Base-by-base conservation (phyloP, 2,329 filamentous ascomycete species). In the Xylariales sp. region DNA sequence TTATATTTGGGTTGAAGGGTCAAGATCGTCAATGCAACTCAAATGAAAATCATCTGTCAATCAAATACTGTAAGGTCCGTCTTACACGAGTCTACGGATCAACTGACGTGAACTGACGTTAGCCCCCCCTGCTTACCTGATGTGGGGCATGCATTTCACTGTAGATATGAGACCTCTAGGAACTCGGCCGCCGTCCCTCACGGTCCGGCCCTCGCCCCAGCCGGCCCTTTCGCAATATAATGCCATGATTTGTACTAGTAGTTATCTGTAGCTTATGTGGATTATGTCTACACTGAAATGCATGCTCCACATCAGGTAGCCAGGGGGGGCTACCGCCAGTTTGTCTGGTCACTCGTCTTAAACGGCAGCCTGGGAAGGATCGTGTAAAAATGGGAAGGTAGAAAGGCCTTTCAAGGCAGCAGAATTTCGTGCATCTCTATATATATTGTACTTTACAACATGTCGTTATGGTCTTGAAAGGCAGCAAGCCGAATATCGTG, bases 281-380 rank as follows among this genome's bases (percentile, higher is more conserved):
- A 23, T 23, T 23, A 23, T 23, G 23, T 23, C 23, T 23, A 23
- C 23, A 23, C 23, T 23, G 23, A 23, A 23, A 23, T 23, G 23
- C 23, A 23, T 23, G 23, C 23, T 23, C 23, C 23, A 23, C 23
- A 23, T 23, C 23, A 23, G 23, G 23, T 23, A 23, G 2, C 23
- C 23, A 23, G 23, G 23, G 23, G 23, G 23, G 23, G 23, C 23
- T 23, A 23, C 23, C 23, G 23, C 23, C 23, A 23, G 23, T 23
- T 23, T 23, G 23, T 23, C 23, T 23, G 23, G 23, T 23, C 23
- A 23, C 23, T 23, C 23, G 23, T 23, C 43, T 59, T 49, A 65
- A 60, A 65, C 60, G 34, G 41, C 62, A 60, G 62, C 62, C 62
- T 65, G 41, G 39, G 30, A 60, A 65, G 62, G 62, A 65, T 65